Percentiles rank a stretch among this genome's conserved stretches.
Conservation (phyloP, 2,329 filamentous ascomycete species). For the Incumbomyces lentus region DNA sequence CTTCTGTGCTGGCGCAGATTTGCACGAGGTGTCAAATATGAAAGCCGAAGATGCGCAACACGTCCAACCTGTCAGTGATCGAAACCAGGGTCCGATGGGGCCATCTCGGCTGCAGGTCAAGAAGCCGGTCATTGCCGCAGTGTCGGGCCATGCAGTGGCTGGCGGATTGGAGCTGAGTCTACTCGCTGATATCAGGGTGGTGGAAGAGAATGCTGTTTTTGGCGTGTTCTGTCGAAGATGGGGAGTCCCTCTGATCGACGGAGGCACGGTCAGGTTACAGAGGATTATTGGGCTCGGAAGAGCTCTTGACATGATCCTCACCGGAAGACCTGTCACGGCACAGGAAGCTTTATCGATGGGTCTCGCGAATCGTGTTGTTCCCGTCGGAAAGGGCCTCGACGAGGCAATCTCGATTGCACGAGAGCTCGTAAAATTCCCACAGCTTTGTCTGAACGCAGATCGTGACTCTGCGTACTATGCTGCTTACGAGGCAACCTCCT, state of each 20-base stretch:
- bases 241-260: constrained; percentile 43
- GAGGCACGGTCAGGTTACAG: constrained; percentile 44
- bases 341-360: constrained; percentile 43
- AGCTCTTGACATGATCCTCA: constrained; percentile 49
- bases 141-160: constrained; percentile 45
- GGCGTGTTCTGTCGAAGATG: constrained; percentile 47
- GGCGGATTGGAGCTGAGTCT: constrained; percentile 45
- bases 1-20: constrained; percentile 47
- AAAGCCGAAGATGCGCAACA: constrained; percentile 10
- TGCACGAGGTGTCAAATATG: constrained; percentile 18
- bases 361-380: constrained; percentile 43
- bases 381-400: constrained; percentile 39
- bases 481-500: constrained; percentile 37
- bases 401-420: constrained; percentile 41
- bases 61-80: constrained; percentile 26
- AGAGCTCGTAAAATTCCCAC: constrained; percentile 40
- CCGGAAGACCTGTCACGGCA: constrained; percentile 40
- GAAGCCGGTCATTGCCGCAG: constrained; percentile 44
- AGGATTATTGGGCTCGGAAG: constrained; percentile 42
- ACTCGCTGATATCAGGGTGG: constrained; percentile 44
- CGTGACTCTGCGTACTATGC: constrained; percentile 41
- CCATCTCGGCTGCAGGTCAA: constrained; percentile 40
- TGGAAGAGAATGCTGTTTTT: constrained; percentile 44
- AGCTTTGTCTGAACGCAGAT: constrained; percentile 44
- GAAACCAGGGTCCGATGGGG: constrained; percentile 41